phyloP scores from a whole-genome alignment of 2,329 filamentous ascomycete species.

The Claviceps arundinis region DNA sequence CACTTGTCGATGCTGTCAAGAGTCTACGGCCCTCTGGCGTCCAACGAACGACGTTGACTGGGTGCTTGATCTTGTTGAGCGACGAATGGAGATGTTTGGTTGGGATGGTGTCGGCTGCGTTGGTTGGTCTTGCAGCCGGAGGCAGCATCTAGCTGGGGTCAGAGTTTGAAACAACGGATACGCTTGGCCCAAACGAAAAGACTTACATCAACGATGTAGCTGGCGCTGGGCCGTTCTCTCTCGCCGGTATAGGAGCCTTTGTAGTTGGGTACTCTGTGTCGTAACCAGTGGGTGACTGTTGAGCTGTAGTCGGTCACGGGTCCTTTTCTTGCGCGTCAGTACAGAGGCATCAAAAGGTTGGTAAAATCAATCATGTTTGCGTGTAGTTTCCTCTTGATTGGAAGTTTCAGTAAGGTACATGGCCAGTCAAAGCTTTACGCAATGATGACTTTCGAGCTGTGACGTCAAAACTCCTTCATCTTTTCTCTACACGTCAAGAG shows the following conservation, averaged over 20 bases:
- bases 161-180: slow-evolving; percentile 3
- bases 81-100: slow-evolving; percentile 97
- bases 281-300: slow-evolving; percentile 84
- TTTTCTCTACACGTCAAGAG: neutral
- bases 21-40: slow-evolving; percentile 88
- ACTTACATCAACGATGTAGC: slow-evolving; percentile 73
- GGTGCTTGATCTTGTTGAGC: slow-evolving; percentile 94
- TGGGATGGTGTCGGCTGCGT: slow-evolving; percentile 75
- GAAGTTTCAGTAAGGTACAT: neutral
- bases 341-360: neutral
- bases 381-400: neutral
- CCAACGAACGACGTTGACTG: slow-evolving; percentile 94
- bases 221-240: slow-evolving; percentile 70
- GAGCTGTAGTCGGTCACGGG: slow-evolving; percentile 89
- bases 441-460: neutral
- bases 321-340: slow-evolving; percentile 35
- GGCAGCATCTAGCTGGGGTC: slow-evolving; percentile 58
- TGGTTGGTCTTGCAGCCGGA: slow-evolving; percentile 59
- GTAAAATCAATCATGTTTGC: too few relatives aligned
- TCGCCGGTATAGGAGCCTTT: slow-evolving; percentile 60
- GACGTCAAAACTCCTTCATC: neutral
- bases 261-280: slow-evolving; percentile 56
- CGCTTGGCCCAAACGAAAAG: neutral
- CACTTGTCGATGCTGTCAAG: slow-evolving; percentile 87
- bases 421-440: neutral